These are phyloP conservation scores for Chamaecrista fasciculata DNA, from an alignment of 306 rosid genomes.

Conservation along the genomic window DNA sequence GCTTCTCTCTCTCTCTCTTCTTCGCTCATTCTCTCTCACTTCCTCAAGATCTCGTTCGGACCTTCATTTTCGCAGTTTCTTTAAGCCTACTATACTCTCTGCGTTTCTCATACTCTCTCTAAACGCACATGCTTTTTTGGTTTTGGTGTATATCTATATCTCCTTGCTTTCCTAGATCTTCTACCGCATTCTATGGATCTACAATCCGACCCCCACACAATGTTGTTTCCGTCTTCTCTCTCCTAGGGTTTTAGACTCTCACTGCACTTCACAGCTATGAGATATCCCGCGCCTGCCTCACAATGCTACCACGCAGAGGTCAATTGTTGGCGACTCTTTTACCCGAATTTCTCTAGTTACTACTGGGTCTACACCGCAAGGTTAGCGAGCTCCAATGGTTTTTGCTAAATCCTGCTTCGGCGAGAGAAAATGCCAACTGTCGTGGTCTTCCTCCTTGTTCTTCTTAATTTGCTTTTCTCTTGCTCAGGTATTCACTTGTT, in stretches of 20 bases:
- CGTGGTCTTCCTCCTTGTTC: conserved; percentile 37
- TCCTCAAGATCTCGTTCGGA: conserved; percentile 1
- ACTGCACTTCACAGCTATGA: conserved; percentile 27
- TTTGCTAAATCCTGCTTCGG: conserved; percentile 28
- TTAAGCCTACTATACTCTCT: background rate
- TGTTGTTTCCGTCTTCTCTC: conserved; percentile 37
- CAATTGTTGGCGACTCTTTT: conserved; percentile 31
- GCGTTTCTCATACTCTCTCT: background rate
- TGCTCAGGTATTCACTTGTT: conserved; percentile 52
- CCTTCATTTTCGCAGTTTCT: conserved; percentile 12
- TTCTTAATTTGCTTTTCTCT: conserved; percentile 41
- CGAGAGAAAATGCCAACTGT: conserved; percentile 60
- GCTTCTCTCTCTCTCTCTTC: background rate
- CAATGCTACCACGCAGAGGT: conserved; percentile 24
- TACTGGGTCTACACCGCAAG: conserved; percentile 23
- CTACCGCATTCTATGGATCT: conserved; percentile 70
- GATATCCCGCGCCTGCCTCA: conserved; percentile 4
- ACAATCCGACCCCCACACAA: conserved; percentile 39
- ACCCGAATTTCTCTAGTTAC: conserved; percentile 19
- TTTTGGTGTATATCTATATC: background rate
- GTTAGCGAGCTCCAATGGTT: conserved; percentile 38
- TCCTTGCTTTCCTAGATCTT: conserved; percentile 34
- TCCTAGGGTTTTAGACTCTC: conserved; percentile 49
- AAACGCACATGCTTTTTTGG: no score
- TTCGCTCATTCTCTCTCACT: background rate